Percentiles rank a stretch among this genome's conserved stretches.
phyloP scores from a whole-genome alignment of 805 yeast genomes.

The Cyberlindnera euphorbiae region DNA sequence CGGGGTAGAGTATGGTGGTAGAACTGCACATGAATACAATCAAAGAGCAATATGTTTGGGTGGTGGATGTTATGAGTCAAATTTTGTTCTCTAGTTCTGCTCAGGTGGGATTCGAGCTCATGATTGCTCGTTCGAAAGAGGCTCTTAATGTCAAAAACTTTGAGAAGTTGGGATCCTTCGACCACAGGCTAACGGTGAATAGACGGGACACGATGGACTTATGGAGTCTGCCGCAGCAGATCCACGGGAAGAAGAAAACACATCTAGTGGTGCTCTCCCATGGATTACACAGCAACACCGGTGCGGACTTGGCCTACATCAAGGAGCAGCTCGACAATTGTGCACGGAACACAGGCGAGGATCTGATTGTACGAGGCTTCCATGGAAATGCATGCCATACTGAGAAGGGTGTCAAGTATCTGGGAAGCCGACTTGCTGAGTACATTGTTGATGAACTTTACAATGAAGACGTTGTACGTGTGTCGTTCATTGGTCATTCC shows the following conservation, averaged over 20 bases:
- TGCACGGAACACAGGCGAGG: conserved; percentile 39
- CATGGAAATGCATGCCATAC: conserved; percentile 72
- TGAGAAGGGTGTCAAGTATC: conserved; percentile 69
- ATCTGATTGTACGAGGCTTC: conserved; percentile 62
- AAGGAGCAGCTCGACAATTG: conserved; percentile 59
- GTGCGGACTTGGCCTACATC: conserved; percentile 70
- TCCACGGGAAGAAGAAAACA: conserved; percentile 36
- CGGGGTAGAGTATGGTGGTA: conserved; percentile 58
- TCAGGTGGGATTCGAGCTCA: conserved; percentile 56
- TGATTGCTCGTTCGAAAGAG: conserved; percentile 40
- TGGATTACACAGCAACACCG: conserved; percentile 72
- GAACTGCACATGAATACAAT: conserved; percentile 64
- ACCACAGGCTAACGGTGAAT: conserved; percentile 39
- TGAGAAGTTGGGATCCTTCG: conserved; percentile 30
- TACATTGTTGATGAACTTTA: conserved; percentile 48
- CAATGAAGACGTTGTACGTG: conserved; percentile 40
- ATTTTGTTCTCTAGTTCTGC: conserved; percentile 61
- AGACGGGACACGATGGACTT: conserved; percentile 56
- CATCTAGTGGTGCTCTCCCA: conserved; percentile 73
- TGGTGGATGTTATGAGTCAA: conserved; percentile 67
- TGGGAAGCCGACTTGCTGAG: conserved; percentile 70
- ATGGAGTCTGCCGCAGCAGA: conserved; percentile 65
- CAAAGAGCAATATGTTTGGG: conserved; percentile 57
- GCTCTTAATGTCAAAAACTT: conserved; percentile 16
- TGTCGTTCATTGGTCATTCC: conserved; percentile 77